These are phyloP conservation scores for Odontarrhena argentea DNA, from an alignment of 345 rosid species.

Conservation along the genomic window DNA sequence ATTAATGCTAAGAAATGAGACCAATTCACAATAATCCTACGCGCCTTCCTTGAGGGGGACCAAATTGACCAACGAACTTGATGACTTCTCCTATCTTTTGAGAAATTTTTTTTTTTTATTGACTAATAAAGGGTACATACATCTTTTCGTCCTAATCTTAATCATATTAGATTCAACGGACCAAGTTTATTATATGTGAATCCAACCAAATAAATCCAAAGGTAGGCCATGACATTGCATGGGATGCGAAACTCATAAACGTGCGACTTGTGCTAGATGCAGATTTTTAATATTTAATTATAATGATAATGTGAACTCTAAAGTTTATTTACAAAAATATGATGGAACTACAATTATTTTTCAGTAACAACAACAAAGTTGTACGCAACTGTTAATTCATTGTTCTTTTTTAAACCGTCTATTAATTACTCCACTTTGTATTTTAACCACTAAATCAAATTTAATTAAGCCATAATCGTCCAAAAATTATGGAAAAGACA, in stretches of 20 bases:
- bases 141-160: neutral
- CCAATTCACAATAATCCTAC: neutral
- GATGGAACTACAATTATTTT: too few relatives aligned
- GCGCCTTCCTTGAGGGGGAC: slow-evolving; percentile 1
- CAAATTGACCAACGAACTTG: slow-evolving; percentile 11
- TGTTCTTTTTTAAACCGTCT: neutral
- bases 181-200: slow-evolving; percentile 3
- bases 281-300: neutral
- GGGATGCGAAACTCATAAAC: slow-evolving; percentile 18
- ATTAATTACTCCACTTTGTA: slow-evolving; percentile 14
- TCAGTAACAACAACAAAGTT: too few relatives aligned
- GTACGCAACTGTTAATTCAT: neutral
- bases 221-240: slow-evolving; percentile 31
- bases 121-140: neutral
- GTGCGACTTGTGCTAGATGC: slow-evolving; percentile 32
- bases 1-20: too few relatives aligned
- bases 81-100: neutral
- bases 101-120: neutral
- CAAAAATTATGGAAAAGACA: slow-evolving; percentile 30
- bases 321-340: too few relatives aligned
- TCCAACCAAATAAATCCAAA: slow-evolving; percentile 33
- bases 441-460: neutral
- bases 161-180: slow-evolving; percentile 26
- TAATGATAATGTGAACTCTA: neutral
- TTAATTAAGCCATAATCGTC: slow-evolving; percentile 18